Conservation (phyloP, 768 basidiomycete genomes). For the Kwoniella shandongensis region DNA sequence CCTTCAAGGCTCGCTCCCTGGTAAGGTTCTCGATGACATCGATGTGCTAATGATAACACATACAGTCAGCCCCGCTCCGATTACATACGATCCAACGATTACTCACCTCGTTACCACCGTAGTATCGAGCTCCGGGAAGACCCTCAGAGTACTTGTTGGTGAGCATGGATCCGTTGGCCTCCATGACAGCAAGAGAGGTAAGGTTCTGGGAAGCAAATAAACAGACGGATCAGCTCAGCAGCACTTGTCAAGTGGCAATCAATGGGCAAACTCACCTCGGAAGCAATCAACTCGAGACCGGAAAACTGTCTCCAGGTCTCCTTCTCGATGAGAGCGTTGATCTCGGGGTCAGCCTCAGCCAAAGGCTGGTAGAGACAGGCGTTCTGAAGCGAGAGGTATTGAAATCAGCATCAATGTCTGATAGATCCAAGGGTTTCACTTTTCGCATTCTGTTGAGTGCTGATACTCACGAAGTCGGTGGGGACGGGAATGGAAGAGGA, state of each 20-base stretch:
- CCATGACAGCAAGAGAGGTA: constrained; percentile 92
- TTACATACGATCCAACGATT: constrained; percentile 48
- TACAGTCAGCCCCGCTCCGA: not conserved
- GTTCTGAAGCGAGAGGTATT: constrained; percentile 64
- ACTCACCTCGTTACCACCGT: constrained; percentile 84
- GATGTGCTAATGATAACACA: constrained; percentile 60
- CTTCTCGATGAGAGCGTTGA: constrained; percentile 91
- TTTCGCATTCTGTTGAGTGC: not conserved
- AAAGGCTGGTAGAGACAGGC: constrained; percentile 83
- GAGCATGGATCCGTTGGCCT: constrained; percentile 96
- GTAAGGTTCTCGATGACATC: constrained; percentile 94
- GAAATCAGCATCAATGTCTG: not conserved
- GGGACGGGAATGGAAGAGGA: constrained; percentile 55
- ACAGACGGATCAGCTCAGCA: too few species aligned
- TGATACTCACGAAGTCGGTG: constrained; percentile 53
- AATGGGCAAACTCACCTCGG: constrained; percentile 70
- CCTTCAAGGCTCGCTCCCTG: constrained; percentile 90
- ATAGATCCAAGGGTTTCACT: too few species aligned
- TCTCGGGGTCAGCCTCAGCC: constrained; percentile 86
- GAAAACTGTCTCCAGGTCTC: constrained; percentile 98
- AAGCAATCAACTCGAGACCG: constrained; percentile 97
- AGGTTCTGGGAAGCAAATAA: constrained; percentile 78
- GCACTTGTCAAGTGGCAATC: too few species aligned
- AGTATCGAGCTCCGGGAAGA: constrained; percentile 94
- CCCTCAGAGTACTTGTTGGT: constrained; percentile 99